Evolutionary conservation across 2,329 filamentous ascomycete species (phyloP), one percentile per base, ranked within the genome.

Genomic region (Mariannaea sp.): DNA sequence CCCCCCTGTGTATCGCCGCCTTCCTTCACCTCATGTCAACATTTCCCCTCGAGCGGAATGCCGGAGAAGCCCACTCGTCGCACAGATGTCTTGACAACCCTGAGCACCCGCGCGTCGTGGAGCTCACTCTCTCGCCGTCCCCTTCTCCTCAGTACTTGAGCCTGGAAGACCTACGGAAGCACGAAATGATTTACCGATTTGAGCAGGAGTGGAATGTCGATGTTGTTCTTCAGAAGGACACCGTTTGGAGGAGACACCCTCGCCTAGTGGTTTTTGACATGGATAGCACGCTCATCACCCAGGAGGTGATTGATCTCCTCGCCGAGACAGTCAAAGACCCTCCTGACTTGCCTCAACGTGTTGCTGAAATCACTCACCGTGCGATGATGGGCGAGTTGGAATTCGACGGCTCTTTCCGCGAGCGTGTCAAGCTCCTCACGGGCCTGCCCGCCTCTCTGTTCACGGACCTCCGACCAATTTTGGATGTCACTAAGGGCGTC

Each of bases 311-410:
- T 69, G 94, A 99, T 72, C 86, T 97, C 66, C 87, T 99, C 51
- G 94, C 94, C 4, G 86, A 88, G 48, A 88, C 88, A 30, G 84
- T 96, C 65, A 78, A 75, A 41, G 76, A 89, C 73, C 76, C 81
- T 68, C 74, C 82, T 2, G 90, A 91, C 46, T 82, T 95, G n/a
- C 85, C 90, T 64, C 85, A 85, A 47, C 79, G 89, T 65, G 93
- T 99, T 32, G 89, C 91, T 8, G 85, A 87, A 65, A 97, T 99
- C 63, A 99, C 94, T 0, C 87, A 88, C 55, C 88, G 92, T 27
- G 93, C 94, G 29, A 99, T 99, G 94, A 87, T 93, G 62, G 94
- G 94, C 55, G 92, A 97, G 76, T 80, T 97, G 29, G 92, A 97
- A 71, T 99, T 99, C 64, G 86, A 92, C 46, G 83, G 84, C 1